These are phyloP conservation scores for Mycena vulgaris DNA, from an alignment of 768 basidiomycete genomes.

Conservation along the genomic window DNA sequence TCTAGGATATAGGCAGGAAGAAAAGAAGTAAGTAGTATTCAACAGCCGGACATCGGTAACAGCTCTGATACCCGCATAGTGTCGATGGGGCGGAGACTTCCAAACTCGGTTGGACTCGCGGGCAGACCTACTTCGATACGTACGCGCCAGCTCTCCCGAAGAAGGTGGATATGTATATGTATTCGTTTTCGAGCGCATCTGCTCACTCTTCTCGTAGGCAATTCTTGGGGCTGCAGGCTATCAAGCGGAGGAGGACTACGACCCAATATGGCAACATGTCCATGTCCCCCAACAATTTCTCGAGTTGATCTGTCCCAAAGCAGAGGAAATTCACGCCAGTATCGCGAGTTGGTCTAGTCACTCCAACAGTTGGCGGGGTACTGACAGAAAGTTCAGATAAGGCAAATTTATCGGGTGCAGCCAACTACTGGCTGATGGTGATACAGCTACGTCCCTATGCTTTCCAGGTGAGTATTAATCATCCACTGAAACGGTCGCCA, in stretches of 20 bases:
- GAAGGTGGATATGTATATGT: no score
- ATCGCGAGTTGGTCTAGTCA: background rate
- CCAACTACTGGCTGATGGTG: slow-evolving; percentile 6
- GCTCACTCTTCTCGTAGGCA: no score
- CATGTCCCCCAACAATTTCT: slow-evolving; percentile 35
- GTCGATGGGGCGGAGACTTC: background rate
- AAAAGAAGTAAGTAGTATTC: no score
- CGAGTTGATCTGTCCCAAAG: slow-evolving; percentile 36
- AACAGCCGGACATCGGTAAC: no score
- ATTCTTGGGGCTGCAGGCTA: slow-evolving; percentile 38
- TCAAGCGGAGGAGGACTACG: slow-evolving; percentile 33
- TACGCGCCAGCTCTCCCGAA: slow-evolving; percentile 10
- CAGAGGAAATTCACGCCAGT: slow-evolving; percentile 23
- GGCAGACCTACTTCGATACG: slow-evolving; percentile 12
- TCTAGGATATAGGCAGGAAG: background rate
- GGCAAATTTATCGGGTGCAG: background rate
- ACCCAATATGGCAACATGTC: slow-evolving; percentile 35
- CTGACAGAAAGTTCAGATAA: no score
- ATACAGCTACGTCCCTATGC: background rate
- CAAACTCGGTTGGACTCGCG: background rate
- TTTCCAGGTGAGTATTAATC: background rate
- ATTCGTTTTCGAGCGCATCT: no score
- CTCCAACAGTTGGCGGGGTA: no score
- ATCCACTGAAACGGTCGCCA: no score
- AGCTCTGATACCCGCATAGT: no score